Base-by-base conservation (phyloP, 345 rosid genomes). In the Populus euphratica region DNA sequence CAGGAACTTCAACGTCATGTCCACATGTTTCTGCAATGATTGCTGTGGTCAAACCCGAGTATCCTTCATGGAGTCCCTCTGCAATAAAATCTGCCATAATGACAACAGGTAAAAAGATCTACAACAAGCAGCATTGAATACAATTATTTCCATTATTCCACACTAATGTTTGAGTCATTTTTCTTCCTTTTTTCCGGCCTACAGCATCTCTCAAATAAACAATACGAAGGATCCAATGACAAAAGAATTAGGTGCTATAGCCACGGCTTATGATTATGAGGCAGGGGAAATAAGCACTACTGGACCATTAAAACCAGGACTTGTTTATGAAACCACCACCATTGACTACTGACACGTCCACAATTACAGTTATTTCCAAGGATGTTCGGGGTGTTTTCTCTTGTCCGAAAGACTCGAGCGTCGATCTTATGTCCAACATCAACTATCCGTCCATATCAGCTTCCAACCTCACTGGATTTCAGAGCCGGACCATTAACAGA, bases 1-100 rank as follows among this genome's bases (percentile, higher is more conserved):
- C 96, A 5, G 98, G 97, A 80, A 90, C 96, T 73, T 92, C 98
- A 77, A 90, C 92, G 96, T 79, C 98, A 17, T 87, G 94, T 78
- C 97, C 96, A 6, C 97, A 93, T 8, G 93, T 91, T 61, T 82
- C 97, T 6, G 98, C 89, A 41, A 77, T 90, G 63, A 94, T 88
- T 36, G 90, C 93, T 0, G 72, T 78, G 2, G 81, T 93, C 33
- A 93, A 93, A 85, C 84, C 89, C 44, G 87, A 52, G 31, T 83
- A 90, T 75, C 96, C 92, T 10, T 78, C 85, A 0, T 91, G 91
- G 89, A 68, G 85, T 44, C 90, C 97, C 33, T 87, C 98, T 1
- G 93, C 90, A 2, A 83, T 93, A 79, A 88, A 67, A 87, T 91
- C 99, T 13, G 99, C 96, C 78, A 90, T 91, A 41, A 86, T 91